Percentiles rank a stretch among this genome's conserved stretches.
These are phyloP conservation scores for Nephelium lappaceum DNA, from an alignment of 345 rosid genomes.

Conservation along the genomic window DNA sequence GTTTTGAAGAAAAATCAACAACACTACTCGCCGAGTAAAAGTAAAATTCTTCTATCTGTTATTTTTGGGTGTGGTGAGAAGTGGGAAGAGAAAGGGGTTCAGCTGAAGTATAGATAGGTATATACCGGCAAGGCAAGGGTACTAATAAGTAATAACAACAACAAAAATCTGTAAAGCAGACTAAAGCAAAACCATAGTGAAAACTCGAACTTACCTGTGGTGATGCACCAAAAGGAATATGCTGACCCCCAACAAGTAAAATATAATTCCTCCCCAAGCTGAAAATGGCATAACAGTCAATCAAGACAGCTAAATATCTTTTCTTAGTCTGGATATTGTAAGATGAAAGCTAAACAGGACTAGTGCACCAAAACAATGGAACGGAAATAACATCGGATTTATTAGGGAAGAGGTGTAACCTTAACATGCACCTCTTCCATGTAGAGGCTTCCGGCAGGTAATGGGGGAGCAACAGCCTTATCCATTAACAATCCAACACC, in stretches of 20 bases:
- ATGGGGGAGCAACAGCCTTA: conserved; percentile 80
- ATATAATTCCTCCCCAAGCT: conserved; percentile 86
- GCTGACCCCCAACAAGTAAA: conserved; percentile 88
- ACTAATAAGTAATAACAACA: background rate
- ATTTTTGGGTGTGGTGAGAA: background rate
- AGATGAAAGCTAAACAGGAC: conserved; percentile 16
- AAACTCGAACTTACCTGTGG: conserved; percentile 69
- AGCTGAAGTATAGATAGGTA: background rate
- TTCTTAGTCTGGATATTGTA: background rate
- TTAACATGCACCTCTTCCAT: conserved; percentile 95
- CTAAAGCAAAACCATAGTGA: conserved; percentile 14
- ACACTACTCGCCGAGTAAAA: background rate
- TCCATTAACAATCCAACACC: conserved; percentile 87
- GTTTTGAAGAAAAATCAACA: background rate
- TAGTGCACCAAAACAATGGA: background rate
- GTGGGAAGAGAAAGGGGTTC: background rate
- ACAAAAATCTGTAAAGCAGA: background rate
- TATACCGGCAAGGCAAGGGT: background rate
- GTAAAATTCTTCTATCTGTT: background rate
- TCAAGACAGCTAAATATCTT: background rate
- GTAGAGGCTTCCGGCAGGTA: conserved; percentile 76
- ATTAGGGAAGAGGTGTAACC: conserved; percentile 47
- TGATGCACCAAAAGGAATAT: conserved; percentile 91
- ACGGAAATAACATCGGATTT: background rate
- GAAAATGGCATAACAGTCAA: conserved; percentile 21